Percentiles rank a stretch among this genome's conserved stretches.
Evolutionary conservation across 495 filamentous ascomycete genomes (phyloP).

Genomic region (Neurospora sublineolata): DNA sequence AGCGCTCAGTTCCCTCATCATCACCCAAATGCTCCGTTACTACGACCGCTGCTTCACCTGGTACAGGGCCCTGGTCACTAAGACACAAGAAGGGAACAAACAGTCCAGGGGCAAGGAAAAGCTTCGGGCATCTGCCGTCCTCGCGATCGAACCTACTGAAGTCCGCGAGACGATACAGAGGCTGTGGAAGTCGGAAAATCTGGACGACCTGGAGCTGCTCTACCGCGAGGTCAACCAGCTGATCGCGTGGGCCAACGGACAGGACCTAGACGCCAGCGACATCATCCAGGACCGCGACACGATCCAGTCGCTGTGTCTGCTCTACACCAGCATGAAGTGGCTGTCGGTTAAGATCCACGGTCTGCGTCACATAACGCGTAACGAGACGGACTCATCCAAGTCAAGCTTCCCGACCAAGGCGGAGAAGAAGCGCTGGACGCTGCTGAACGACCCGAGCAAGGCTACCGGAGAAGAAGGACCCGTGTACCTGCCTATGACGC

Average conservation of each 20-base stretch:
- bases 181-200: constrained; percentile 44
- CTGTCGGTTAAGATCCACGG: constrained; percentile 66
- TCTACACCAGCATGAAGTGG: constrained; percentile 98
- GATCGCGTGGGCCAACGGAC: constrained; percentile 50
- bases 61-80: constrained; percentile 63
- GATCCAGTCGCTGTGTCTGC: constrained; percentile 68
- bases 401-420: constrained; percentile 31
- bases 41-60: constrained; percentile 84
- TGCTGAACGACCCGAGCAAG: constrained; percentile 50
- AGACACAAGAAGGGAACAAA: constrained; percentile 30
- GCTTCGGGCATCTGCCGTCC: constrained; percentile 60
- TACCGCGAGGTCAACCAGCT: constrained; percentile 59
- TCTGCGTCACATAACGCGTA: constrained; percentile 60
- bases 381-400: constrained; percentile 41
- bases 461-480: constrained; percentile 37
- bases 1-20: constrained; percentile 82
- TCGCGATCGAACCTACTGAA: constrained; percentile 54
- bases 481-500: constrained; percentile 81
- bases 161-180: constrained; percentile 53
- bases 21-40: constrained; percentile 79
- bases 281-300: constrained; percentile 84
- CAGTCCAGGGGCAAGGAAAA: constrained; percentile 24
- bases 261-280: constrained; percentile 57
- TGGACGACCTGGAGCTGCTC: constrained; percentile 30
- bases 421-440: constrained; percentile 66